Evolutionary conservation across 352 stramenopile species (phyloP).

Genomic region (Phytophthora agathidicida): DNA sequence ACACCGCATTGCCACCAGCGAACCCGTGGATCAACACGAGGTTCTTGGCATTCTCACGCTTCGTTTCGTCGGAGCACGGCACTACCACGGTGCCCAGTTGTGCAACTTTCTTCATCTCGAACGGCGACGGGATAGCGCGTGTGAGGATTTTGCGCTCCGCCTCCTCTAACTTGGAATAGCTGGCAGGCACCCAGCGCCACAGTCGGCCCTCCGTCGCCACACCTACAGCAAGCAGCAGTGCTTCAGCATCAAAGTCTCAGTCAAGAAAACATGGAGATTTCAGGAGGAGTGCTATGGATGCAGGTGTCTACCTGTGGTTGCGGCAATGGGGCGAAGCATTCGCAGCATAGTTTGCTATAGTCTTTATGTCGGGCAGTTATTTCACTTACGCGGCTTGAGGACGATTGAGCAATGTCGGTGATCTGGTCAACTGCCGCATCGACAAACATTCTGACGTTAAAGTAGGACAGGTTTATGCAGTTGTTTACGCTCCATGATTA

Average conservation of each 20-base stretch:
- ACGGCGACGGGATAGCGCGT: slow-evolving; percentile 45
- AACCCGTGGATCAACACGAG: slow-evolving; percentile 87
- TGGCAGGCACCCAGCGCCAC: slow-evolving; percentile 82
- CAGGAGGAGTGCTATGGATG: neutral
- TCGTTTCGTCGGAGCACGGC: slow-evolving; percentile 66
- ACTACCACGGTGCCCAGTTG: slow-evolving; percentile 81
- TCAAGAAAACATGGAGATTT: neutral
- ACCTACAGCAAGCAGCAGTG: slow-evolving; percentile 56
- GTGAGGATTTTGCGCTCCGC: slow-evolving; percentile 69
- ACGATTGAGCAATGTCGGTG: slow-evolving; percentile 9
- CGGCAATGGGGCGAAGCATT: slow-evolving; percentile 36
- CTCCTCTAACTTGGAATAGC: slow-evolving; percentile 66
- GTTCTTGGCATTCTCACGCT: slow-evolving; percentile 58
- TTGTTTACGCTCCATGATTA: slow-evolving; percentile 15
- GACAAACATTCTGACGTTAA: slow-evolving; percentile 17
- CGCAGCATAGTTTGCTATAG: slow-evolving; percentile 28
- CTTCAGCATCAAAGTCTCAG: slow-evolving; percentile 38
- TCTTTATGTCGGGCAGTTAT: neutral
- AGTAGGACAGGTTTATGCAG: too few species aligned
- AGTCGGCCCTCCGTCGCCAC: slow-evolving; percentile 57
- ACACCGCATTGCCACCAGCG: slow-evolving; percentile 78
- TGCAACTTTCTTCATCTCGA: slow-evolving; percentile 84
- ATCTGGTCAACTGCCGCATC: neutral
- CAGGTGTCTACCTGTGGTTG: slow-evolving; percentile 36
- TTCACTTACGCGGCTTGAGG: slow-evolving; percentile 9